Evolutionary conservation across 2,329 filamentous ascomycete species (phyloP).

Genomic region (Pseudohalonectria lignicola): DNA sequence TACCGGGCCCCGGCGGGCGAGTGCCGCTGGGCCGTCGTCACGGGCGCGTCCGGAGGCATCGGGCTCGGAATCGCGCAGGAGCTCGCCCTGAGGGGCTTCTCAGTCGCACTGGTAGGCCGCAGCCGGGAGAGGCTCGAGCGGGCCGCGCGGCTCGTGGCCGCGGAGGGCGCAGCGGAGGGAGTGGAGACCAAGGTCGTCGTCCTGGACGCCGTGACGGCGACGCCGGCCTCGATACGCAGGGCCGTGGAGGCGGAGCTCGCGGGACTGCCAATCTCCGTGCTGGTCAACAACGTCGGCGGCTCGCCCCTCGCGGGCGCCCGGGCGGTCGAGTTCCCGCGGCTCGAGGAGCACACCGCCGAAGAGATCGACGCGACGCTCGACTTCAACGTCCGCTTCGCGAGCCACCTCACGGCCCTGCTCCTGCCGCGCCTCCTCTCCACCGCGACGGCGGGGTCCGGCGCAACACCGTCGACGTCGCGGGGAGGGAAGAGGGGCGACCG

Average conservation of each 20-base stretch:
- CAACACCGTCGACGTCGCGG: background rate
- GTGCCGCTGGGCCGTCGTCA: constrained; percentile 22
- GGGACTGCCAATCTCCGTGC: constrained; percentile 18
- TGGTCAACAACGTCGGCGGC: constrained; percentile 22
- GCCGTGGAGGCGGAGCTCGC: constrained; percentile 11
- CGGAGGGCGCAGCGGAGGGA: constrained; percentile 7
- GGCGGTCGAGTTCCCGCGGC: constrained; percentile 14
- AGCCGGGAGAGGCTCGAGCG: no score
- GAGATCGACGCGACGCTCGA: constrained; percentile 19
- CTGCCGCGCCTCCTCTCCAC: constrained; percentile 12
- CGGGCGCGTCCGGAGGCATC: constrained; percentile 22
- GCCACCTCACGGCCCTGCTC: constrained; percentile 19
- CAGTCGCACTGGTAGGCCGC: constrained; percentile 20
- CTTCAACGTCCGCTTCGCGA: constrained; percentile 22
- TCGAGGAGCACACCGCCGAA: constrained; percentile 14
- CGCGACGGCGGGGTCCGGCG: background rate
- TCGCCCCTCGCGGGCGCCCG: constrained; percentile 12
- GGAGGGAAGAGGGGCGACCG: constrained; percentile 7
- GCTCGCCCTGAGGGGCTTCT: constrained; percentile 20
- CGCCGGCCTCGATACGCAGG: constrained; percentile 13
- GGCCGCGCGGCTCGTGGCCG: constrained; percentile 15
- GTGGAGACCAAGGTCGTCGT: constrained; percentile 9
- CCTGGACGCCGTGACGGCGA: constrained; percentile 16
- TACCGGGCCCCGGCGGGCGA: constrained; percentile 12
- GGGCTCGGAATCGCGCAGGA: constrained; percentile 20